These are phyloP conservation scores for Acanthamoeba healyi DNA, from an alignment of 208 protist genomes.

Conservation along the genomic window DNA sequence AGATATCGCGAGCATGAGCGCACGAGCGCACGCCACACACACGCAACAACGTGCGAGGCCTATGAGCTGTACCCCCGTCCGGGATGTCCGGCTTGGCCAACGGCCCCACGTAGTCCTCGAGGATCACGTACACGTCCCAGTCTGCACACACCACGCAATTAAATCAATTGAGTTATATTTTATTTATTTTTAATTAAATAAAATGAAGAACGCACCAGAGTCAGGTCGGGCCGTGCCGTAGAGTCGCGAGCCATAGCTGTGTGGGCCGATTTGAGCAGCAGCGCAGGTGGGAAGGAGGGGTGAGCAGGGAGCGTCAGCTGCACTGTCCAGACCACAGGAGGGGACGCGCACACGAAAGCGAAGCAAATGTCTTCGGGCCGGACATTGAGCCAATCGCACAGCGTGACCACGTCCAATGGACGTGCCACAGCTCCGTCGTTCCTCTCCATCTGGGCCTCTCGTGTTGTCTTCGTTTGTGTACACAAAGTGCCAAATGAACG, in stretches of 20 bases:
- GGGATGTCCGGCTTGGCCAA: neutral
- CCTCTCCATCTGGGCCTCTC: too few relatives aligned
- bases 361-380: neutral
- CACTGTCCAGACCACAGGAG: too few relatives aligned
- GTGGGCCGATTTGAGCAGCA: too few relatives aligned
- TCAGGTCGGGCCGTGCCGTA: constrained; percentile 21
- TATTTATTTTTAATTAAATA: neutral
- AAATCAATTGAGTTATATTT: neutral
- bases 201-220: neutral
- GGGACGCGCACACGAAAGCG: neutral
- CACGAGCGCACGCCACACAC: neutral
- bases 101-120: neutral
- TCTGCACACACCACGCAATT: neutral
- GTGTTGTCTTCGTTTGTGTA: neutral
- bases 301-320: too few relatives aligned
- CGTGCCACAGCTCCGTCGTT: neutral
- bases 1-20: neutral
- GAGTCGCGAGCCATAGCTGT: constrained; percentile 24
- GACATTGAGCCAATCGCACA: neutral
- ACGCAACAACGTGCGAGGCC: neutral
- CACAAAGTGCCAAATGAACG: too few relatives aligned
- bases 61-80: neutral
- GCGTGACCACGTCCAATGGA: neutral
- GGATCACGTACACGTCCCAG: constrained; percentile 13
- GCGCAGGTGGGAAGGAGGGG: neutral